Evolutionary conservation across 1,284 basidiomycete species (phyloP).

Genomic region (Puccinia coronata): DNA sequence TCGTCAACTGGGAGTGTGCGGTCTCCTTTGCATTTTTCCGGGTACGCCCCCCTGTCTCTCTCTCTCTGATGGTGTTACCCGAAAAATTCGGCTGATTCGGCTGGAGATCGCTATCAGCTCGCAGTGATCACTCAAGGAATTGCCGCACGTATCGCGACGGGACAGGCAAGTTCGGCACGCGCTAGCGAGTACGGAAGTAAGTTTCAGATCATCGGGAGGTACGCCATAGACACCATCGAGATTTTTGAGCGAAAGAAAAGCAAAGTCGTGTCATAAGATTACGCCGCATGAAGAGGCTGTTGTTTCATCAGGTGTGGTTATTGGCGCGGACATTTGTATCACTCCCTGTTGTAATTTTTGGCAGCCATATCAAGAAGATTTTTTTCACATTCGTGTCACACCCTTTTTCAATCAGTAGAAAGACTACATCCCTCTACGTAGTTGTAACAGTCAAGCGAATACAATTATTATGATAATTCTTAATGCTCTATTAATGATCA

Average conservation of each 20-base stretch:
- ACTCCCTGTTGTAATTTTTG: too few relatives aligned
- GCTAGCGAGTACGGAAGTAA: conserved; percentile 66
- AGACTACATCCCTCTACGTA: too few relatives aligned
- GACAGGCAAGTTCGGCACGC: conserved; percentile 80
- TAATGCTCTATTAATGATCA: too few relatives aligned
- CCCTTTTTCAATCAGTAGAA: too few relatives aligned
- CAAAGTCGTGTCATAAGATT: conserved; percentile 51
- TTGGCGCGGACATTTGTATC: not conserved
- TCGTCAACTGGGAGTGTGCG: conserved; percentile 72
- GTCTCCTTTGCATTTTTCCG: conserved; percentile 85
- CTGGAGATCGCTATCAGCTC: conserved; percentile 62
- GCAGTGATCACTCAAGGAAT: conserved; percentile 90
- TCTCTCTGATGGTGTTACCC: conserved; percentile 53
- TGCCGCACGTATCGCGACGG: conserved; percentile 77
- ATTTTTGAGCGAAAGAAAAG: conserved; percentile 58
- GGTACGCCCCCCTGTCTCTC: conserved; percentile 60
- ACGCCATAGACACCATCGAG: conserved; percentile 68
- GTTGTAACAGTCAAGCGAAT: too few relatives aligned
- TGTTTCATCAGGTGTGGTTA: too few relatives aligned
- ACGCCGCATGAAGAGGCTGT: not conserved
- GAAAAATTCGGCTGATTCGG: not conserved
- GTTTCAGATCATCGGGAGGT: conserved; percentile 69
- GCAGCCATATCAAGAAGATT: too few relatives aligned
- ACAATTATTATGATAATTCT: too few relatives aligned
- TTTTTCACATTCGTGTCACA: too few relatives aligned